Evolutionary conservation across 2,329 filamentous ascomycete genomes (phyloP).

Genomic region (Shiraia sp.): DNA sequence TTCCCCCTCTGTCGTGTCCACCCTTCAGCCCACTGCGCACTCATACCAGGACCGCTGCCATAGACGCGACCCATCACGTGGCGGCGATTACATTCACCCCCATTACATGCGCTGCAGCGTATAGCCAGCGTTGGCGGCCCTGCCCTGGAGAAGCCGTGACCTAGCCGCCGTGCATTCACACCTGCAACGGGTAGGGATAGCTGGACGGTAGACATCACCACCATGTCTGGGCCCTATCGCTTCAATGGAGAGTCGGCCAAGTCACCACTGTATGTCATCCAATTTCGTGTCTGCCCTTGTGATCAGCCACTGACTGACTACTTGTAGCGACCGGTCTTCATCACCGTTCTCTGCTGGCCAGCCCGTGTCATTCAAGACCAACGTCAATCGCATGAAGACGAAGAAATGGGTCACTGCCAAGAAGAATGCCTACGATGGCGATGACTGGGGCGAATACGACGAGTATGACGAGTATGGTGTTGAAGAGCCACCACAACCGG

Average conservation of each 20-base stretch:
- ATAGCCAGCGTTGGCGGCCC: slow-evolving; percentile 14
- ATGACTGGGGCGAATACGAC: slow-evolving; percentile 80
- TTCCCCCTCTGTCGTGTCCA: not conserved
- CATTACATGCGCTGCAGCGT: slow-evolving; percentile 21
- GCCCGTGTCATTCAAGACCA: slow-evolving; percentile 72
- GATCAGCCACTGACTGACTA: slow-evolving; percentile 14
- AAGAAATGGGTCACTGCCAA: slow-evolving; percentile 95
- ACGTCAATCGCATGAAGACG: slow-evolving; percentile 86
- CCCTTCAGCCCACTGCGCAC: not conserved
- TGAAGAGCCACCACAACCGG: slow-evolving; percentile 48
- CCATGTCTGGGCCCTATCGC: slow-evolving; percentile 48
- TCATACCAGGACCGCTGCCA: too few relatives aligned
- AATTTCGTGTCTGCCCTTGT: not conserved
- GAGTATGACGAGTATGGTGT: slow-evolving; percentile 62
- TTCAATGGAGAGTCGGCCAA: slow-evolving; percentile 41
- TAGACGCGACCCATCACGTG: not conserved
- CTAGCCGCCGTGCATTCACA: not conserved
- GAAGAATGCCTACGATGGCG: slow-evolving; percentile 83
- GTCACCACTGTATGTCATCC: slow-evolving; percentile 44
- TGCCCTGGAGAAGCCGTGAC: slow-evolving; percentile 12
- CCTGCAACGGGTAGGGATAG: not conserved
- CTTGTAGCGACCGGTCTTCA: slow-evolving; percentile 32
- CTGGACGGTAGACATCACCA: slow-evolving; percentile 7
- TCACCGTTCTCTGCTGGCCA: slow-evolving; percentile 38
- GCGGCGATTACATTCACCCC: not conserved